phyloP scores from a whole-genome alignment of 139 green algal genomes.

The Protoeuglena noctilucae region DNA sequence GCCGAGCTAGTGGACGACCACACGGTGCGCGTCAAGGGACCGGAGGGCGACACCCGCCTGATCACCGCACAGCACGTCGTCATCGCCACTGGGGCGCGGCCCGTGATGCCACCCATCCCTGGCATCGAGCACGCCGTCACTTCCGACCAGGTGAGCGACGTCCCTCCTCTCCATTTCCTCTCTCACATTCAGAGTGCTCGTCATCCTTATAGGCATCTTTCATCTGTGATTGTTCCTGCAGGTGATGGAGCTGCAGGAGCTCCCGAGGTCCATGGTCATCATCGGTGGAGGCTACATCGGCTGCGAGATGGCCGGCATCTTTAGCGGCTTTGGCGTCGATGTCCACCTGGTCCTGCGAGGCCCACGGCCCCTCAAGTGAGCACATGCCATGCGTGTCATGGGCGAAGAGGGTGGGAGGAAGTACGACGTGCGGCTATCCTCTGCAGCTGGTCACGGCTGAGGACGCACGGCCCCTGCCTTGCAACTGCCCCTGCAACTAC shows the following conservation, averaged over 20 bases:
- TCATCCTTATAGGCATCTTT: too few species aligned
- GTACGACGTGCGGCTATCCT: slow-evolving; percentile 4
- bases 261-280: slow-evolving; percentile 58
- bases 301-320: slow-evolving; percentile 92
- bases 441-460: background rate
- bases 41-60: too few species aligned
- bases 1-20: slow-evolving; percentile 66
- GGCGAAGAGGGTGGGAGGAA: slow-evolving; percentile 9
- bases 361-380: slow-evolving; percentile 10
- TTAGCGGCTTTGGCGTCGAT: slow-evolving; percentile 63
- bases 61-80: too few species aligned
- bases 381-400: slow-evolving; percentile 36
- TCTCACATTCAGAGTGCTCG: too few species aligned
- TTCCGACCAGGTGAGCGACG: slow-evolving; percentile 84
- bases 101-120: slow-evolving; percentile 61
- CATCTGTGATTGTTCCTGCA: too few species aligned
- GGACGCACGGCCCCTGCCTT: background rate
- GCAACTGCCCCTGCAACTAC: background rate
- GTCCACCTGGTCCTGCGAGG: slow-evolving; percentile 62
- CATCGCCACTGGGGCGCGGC: too few species aligned
- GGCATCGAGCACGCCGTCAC: slow-evolving; percentile 79
- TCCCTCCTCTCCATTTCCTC: too few species aligned
- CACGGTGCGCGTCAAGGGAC: slow-evolving; percentile 65
- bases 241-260: slow-evolving; percentile 55
- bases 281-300: slow-evolving; percentile 92